Evolutionary conservation across 2,329 filamentous ascomycete genomes (phyloP).

Genomic region (Tetracladium maxilliforme): DNA sequence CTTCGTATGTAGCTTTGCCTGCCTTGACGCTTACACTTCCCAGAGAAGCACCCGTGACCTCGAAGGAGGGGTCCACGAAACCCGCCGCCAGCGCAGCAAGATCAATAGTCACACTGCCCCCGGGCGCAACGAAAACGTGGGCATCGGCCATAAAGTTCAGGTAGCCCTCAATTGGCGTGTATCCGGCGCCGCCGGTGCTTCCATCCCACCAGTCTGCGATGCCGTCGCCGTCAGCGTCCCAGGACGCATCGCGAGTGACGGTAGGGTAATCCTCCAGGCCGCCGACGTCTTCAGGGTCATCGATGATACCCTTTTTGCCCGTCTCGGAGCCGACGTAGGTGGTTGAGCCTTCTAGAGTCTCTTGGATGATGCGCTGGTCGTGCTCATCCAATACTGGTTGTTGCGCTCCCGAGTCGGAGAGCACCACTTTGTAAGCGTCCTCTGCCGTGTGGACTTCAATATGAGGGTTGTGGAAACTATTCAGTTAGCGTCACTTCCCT

Average conservation of each 20-base stretch:
- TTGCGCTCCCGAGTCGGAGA: conserved; percentile 15
- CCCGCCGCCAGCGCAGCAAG: conserved; percentile 11
- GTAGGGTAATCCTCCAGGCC: conserved; percentile 17
- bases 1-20: no score
- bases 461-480: conserved; percentile 14
- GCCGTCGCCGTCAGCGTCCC: conserved; percentile 17
- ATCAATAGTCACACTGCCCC: conserved; percentile 9
- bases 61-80: conserved; percentile 8
- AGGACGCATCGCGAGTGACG: conserved; percentile 9
- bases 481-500: conserved; percentile 5
- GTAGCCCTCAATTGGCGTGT: conserved; percentile 16
- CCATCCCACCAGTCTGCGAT: conserved; percentile 20
- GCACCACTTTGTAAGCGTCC: conserved; percentile 18
- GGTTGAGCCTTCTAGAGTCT: conserved; percentile 13
- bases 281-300: conserved; percentile 15
- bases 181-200: conserved; percentile 15
- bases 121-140: conserved; percentile 14
- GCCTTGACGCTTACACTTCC: no score
- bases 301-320: conserved; percentile 16
- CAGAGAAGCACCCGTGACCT: no score
- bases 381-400: conserved; percentile 16
- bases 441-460: conserved; percentile 14
- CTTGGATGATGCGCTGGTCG: conserved; percentile 16
- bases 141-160: conserved; percentile 19
- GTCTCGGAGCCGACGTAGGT: conserved; percentile 15